Evolutionary conservation across 2,329 filamentous ascomycete species (phyloP).

Genomic region (Colletotrichum limetticola): DNA sequence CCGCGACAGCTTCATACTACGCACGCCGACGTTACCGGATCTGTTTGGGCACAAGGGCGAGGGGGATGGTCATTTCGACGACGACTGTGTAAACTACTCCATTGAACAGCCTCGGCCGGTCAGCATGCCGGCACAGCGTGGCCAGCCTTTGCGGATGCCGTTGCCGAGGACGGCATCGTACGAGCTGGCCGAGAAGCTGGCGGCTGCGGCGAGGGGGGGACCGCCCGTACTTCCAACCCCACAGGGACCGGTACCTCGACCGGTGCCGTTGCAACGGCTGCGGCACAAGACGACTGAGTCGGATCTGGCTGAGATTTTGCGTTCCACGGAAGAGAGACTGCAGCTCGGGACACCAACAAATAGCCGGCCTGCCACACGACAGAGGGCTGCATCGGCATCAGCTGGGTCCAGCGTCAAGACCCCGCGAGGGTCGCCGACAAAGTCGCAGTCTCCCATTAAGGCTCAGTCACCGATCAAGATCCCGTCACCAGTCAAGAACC

Average conservation of each 20-base stretch:
- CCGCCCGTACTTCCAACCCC: constrained; percentile 16
- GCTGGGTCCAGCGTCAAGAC: constrained; percentile 32
- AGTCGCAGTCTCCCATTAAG: constrained; percentile 5
- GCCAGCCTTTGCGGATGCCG: constrained; percentile 21
- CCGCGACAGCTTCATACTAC: constrained; percentile 44
- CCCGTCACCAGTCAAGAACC: constrained; percentile 1
- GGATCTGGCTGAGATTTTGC: constrained; percentile 62
- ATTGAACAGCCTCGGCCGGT: constrained; percentile 27
- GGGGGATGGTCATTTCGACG: constrained; percentile 3
- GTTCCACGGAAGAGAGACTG: constrained; percentile 63
- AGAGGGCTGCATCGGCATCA: constrained; percentile 43
- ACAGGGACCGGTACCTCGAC: constrained; percentile 32
- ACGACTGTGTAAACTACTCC: constrained; percentile 24
- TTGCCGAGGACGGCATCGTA: constrained; percentile 32
- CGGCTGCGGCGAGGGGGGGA: constrained; percentile 32
- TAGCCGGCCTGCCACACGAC: constrained; percentile 40
- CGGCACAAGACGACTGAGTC: constrained; percentile 54
- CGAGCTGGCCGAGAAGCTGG: constrained; percentile 33
- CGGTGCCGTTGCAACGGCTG: constrained; percentile 36
- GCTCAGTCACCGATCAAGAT: not conserved
- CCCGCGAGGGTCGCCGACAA: constrained; percentile 17
- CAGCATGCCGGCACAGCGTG: constrained; percentile 8
- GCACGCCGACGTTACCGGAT: constrained; percentile 50
- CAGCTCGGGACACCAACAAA: constrained; percentile 50
- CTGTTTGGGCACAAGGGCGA: constrained; percentile 38